Conservation (phyloP, 345 rosid genomes). For the rapeseed (Brassica napus) region DNA sequence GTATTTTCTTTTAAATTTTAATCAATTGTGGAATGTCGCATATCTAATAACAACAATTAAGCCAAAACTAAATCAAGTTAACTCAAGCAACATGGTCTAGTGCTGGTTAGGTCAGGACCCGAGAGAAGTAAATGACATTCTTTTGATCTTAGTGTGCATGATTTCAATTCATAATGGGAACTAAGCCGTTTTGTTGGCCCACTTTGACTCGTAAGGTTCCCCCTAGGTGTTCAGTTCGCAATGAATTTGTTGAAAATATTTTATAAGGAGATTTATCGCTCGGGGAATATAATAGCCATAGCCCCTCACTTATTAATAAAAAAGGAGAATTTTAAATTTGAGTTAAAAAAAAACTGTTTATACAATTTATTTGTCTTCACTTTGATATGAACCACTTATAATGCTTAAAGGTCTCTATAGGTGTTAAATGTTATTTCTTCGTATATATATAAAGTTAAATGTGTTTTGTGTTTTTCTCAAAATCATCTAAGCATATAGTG, state of each 20-base stretch:
- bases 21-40: not conserved
- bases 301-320: not conserved
- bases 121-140: not conserved
- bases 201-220: not conserved
- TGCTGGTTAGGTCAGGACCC: not conserved
- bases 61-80: not conserved
- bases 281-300: not conserved
- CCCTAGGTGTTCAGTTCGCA: not conserved
- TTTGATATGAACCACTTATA: too few species aligned
- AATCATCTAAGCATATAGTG: too few species aligned
- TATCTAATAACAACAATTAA: not conserved
- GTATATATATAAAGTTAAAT: too few species aligned
- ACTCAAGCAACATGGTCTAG: not conserved
- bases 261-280: not conserved
- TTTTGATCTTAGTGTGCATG: not conserved
- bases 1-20: not conserved
- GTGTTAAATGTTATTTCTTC: too few species aligned
- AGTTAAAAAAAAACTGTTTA: too few species aligned
- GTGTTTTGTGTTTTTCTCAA: too few species aligned
- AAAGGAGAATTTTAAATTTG: too few species aligned
- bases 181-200: not conserved
- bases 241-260: too few species aligned
- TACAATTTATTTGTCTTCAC: too few species aligned
- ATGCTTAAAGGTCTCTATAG: too few species aligned
- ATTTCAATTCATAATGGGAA: too few species aligned